Conservation (phyloP, 2,329 filamentous ascomycete species). For the Curvularia eragrostidis region DNA sequence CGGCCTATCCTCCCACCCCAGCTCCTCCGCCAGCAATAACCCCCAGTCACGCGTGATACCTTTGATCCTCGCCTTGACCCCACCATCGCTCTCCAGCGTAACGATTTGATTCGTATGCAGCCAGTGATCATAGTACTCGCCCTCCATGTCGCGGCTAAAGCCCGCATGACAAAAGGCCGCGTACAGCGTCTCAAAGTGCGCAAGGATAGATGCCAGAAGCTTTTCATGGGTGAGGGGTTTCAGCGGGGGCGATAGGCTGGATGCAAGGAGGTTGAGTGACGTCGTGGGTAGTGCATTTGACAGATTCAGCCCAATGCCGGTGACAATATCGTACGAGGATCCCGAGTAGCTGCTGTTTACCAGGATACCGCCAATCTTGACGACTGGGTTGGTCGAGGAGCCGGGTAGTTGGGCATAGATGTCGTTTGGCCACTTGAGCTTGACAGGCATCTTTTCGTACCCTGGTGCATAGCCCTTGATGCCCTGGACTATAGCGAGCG, state of each 20-base stretch:
- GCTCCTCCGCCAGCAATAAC: constrained; percentile 81
- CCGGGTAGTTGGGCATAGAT: constrained; percentile 64
- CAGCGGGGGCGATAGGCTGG: constrained; percentile 43
- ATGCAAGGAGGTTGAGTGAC: constrained; percentile 76
- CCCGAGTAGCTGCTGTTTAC: constrained; percentile 84
- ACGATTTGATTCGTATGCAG: constrained; percentile 72
- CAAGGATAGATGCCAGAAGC: constrained; percentile 80
- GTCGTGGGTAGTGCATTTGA: constrained; percentile 86
- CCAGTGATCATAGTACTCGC: constrained; percentile 72
- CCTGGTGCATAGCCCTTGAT: constrained; percentile 79
- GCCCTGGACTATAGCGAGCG: constrained; percentile 83
- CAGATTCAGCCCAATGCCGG: constrained; percentile 84
- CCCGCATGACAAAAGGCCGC: constrained; percentile 74
- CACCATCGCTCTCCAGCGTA: constrained; percentile 81
- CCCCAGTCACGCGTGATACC: constrained; percentile 95
- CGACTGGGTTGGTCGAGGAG: constrained; percentile 64
- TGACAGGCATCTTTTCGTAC: constrained; percentile 78
- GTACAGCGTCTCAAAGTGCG: constrained; percentile 79
- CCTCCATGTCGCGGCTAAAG: constrained; percentile 75
- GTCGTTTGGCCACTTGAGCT: constrained; percentile 98
- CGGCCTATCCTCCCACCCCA: constrained; percentile 72
- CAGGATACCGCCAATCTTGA: constrained; percentile 92
- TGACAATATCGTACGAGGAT: constrained; percentile 80
- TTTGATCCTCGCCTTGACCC: constrained; percentile 75
- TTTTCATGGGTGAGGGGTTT: constrained; percentile 74